phyloP scores from a whole-genome alignment of 163 green algal genomes.

The Scenedesmus sp. region DNA sequence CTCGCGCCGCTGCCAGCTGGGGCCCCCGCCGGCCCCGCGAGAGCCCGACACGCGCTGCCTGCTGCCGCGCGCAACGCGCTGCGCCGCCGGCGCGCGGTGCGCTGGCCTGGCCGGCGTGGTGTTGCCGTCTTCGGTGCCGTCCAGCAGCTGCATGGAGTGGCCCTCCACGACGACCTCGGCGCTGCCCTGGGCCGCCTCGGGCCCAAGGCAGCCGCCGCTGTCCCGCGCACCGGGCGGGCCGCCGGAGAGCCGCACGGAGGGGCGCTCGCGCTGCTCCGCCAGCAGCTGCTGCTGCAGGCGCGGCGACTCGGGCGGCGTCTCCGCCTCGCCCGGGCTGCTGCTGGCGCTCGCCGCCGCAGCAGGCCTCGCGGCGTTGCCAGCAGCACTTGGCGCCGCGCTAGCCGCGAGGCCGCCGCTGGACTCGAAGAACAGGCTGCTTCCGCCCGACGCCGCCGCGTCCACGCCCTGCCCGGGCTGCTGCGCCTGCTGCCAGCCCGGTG shows the following conservation, averaged over 20 bases:
- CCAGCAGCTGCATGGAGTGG: conserved; percentile 21
- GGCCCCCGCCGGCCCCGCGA: neutral
- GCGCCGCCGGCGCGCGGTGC: neutral
- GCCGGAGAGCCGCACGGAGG: neutral
- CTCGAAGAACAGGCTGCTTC: too few relatives aligned
- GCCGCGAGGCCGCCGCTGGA: too few relatives aligned
- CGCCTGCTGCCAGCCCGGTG: too few relatives aligned
- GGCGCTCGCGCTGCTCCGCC: neutral
- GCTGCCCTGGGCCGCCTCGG: neutral
- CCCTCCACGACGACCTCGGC: conserved; percentile 29
- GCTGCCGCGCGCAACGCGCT: neutral
- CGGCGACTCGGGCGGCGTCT: neutral
- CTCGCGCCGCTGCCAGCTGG: neutral
- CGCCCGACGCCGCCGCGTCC: too few relatives aligned
- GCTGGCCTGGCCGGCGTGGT: neutral
- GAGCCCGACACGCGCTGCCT: conserved; percentile 2
- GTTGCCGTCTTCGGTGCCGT: neutral
- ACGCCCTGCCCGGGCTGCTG: too few relatives aligned
- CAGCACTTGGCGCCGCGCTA: too few relatives aligned
- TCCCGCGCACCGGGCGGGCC: neutral
- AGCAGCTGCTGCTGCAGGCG: neutral
- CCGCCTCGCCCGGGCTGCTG: too few relatives aligned
- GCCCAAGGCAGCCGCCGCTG: neutral
- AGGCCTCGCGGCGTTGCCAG: too few relatives aligned
- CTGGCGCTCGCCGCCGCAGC: too few relatives aligned